Conservation (phyloP, 306 rosid genomes). For the Sesbania bispinosa region DNA sequence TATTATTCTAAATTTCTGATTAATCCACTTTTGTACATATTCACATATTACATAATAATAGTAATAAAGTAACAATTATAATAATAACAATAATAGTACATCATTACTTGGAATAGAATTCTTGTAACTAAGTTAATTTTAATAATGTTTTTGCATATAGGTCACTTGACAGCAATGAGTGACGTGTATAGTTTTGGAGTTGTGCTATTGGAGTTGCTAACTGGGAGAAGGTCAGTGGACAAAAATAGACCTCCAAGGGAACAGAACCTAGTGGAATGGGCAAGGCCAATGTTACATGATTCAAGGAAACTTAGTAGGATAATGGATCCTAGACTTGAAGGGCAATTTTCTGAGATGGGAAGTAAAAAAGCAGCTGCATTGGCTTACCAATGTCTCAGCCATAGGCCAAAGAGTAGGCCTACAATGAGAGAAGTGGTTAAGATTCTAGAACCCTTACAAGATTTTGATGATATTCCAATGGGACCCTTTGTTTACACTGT, state of each 20-base stretch:
- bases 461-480: conserved; percentile 62
- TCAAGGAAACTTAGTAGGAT: conserved; percentile 51
- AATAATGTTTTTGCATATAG: conserved; percentile 23
- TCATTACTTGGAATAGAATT: not conserved
- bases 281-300: conserved; percentile 74
- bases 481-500: conserved; percentile 67
- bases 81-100: not conserved
- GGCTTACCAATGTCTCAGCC: conserved; percentile 82
- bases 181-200: conserved; percentile 96
- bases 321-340: conserved; percentile 84
- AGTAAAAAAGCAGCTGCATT: conserved; percentile 71
- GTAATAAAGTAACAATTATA: too few species aligned
- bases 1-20: not conserved
- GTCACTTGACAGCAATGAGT: conserved; percentile 92
- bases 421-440: conserved; percentile 65
- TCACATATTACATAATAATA: too few species aligned
- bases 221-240: conserved; percentile 80
- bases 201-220: conserved; percentile 64
- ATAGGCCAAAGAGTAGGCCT: conserved; percentile 70
- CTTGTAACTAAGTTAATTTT: not conserved
- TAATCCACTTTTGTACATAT: too few species aligned
- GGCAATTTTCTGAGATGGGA: conserved; percentile 69
- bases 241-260: conserved; percentile 57
- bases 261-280: conserved; percentile 80
- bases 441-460: conserved; percentile 63